Conservation (phyloP, 768 basidiomycete species). For the Phlebiopsis flavidoalba region DNA sequence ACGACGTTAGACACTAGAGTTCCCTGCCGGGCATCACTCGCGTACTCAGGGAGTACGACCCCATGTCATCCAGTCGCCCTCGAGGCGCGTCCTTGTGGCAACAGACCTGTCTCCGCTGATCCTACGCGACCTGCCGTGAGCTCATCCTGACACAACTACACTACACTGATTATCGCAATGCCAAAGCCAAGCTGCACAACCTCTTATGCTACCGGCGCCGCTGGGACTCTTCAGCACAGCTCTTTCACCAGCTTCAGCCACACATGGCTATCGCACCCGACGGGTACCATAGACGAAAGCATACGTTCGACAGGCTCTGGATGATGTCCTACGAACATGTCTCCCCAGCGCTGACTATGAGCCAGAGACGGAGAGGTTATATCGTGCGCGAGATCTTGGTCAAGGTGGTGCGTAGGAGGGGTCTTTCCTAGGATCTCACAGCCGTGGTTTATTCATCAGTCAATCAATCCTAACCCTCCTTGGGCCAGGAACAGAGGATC, state of each 20-base stretch:
- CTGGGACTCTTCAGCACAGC: conserved; percentile 42
- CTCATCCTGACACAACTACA: conserved; percentile 71
- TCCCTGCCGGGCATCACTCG: conserved; percentile 67
- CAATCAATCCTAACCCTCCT: conserved; percentile 59
- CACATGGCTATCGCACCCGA: conserved; percentile 75
- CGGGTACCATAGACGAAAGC: conserved; percentile 63
- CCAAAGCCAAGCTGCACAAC: conserved; percentile 51
- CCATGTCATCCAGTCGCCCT: conserved; percentile 53
- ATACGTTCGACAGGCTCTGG: conserved; percentile 76
- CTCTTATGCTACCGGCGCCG: conserved; percentile 57
- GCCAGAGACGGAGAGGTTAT: conserved; percentile 71
- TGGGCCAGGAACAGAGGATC: conserved; percentile 35
- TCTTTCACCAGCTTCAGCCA: conserved; percentile 81
- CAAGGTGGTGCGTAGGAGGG: conserved; percentile 66
- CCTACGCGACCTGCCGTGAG: conserved; percentile 57
- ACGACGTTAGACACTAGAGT: no score
- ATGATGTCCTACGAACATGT: conserved; percentile 66
- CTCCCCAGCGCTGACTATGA: conserved; percentile 77
- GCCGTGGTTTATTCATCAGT: conserved; percentile 85
- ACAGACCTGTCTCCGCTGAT: conserved; percentile 59
- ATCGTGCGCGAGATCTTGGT: conserved; percentile 83
- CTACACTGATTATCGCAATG: conserved; percentile 72
- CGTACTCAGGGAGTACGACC: no score
- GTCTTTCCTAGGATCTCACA: conserved; percentile 68
- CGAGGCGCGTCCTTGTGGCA: conserved; percentile 48